Evolutionary conservation across 306 rosid genomes (phyloP).

Genomic region (Hippophae tibetana): DNA sequence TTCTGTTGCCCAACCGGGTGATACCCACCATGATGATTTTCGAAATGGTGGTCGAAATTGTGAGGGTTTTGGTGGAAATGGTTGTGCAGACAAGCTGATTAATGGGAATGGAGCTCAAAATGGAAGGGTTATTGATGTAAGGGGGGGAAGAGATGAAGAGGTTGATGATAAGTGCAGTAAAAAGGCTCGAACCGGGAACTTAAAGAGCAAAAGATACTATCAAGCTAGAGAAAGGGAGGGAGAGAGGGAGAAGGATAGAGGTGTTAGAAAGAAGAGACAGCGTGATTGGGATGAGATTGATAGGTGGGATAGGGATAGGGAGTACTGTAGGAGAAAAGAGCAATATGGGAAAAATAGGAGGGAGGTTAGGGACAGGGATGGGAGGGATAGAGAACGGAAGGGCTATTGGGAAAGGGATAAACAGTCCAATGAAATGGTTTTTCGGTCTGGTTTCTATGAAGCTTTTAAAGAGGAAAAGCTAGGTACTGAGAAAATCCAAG

Average conservation of each 20-base stretch:
- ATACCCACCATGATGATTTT: constrained; percentile 10
- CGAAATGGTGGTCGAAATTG: constrained; percentile 16
- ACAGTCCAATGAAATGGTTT: constrained; percentile 56
- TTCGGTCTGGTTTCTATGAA: constrained; percentile 61
- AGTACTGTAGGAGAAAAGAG: constrained; percentile 50
- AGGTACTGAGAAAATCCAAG: constrained; percentile 29
- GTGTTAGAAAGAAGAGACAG: constrained; percentile 47
- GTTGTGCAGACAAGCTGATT: constrained; percentile 16
- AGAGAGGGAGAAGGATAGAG: constrained; percentile 17
- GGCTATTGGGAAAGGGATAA: constrained; percentile 98
- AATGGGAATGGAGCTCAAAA: constrained; percentile 30
- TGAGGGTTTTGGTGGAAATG: constrained; percentile 13
- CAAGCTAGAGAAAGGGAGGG: constrained; percentile 38
- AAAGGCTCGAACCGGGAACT: constrained; percentile 41
- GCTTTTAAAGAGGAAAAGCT: constrained; percentile 45
- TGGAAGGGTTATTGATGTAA: constrained; percentile 16
- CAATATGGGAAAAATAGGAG: constrained; percentile 41
- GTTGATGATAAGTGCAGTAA: constrained; percentile 48
- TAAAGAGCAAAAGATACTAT: constrained; percentile 39
- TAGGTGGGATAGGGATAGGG: constrained; percentile 58
- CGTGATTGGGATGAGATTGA: constrained; percentile 66
- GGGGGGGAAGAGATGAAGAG: constrained; percentile 24
- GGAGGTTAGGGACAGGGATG: constrained; percentile 55
- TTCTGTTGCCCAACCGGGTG: constrained; percentile 15
- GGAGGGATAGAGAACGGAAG: constrained; percentile 55